Conservation (phyloP, 192 early-diverging fungal genomes). For the Fimicolochytrium jonesii region DNA sequence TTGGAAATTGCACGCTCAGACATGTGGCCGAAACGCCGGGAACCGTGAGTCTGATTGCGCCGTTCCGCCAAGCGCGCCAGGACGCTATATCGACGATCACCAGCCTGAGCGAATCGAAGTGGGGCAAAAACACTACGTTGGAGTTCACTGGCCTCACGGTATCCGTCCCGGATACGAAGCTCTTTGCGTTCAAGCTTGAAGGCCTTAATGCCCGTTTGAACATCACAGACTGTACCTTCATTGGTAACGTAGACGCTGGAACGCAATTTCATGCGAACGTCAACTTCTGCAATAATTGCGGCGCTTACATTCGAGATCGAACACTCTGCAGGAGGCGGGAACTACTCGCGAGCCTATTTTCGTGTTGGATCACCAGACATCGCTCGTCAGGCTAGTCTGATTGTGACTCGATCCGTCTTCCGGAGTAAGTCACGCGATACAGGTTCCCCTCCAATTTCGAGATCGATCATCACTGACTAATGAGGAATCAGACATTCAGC, state of each 20-base stretch:
- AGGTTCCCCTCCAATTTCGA: neutral
- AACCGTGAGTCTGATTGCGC: slow-evolving; percentile 1
- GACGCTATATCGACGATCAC: neutral
- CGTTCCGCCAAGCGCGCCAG: neutral
- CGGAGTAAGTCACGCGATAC: neutral
- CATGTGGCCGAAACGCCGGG: slow-evolving; percentile 4
- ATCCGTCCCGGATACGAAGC: neutral
- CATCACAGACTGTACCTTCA: slow-evolving; percentile 1
- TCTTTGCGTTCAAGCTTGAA: neutral
- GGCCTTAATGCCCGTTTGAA: slow-evolving; percentile 1
- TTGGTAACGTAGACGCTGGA: too few relatives aligned
- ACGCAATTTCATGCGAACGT: too few relatives aligned
- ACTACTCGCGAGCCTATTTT: neutral
- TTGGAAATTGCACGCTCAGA: slow-evolving; percentile 2
- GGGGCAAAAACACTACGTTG: neutral
- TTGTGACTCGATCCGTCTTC: neutral
- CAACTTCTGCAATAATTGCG: too few relatives aligned
- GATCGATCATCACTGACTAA: too few relatives aligned
- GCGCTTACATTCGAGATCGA: too few relatives aligned
- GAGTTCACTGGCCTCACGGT: slow-evolving; percentile 1
- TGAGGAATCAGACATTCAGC: neutral
- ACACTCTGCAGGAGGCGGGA: neutral
- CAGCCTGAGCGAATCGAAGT: neutral
- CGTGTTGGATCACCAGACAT: neutral
- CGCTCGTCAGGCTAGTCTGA: neutral